Base-by-base conservation (phyloP, 306 rosid species). In the Alnus rubra region DNA sequence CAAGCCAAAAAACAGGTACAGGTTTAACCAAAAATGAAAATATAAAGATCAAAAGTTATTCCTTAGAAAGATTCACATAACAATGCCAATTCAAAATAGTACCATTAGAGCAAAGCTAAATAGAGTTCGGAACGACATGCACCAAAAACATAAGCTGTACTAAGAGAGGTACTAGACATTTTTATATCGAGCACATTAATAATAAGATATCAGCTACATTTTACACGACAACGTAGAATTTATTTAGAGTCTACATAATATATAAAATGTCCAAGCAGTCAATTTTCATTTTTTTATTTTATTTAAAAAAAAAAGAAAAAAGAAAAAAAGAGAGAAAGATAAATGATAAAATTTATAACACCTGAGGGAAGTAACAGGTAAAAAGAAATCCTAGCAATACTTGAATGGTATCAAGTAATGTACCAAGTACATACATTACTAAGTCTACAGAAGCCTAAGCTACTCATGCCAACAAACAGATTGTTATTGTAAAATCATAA, bases 101-200 rank as follows among this genome's bases (percentile, higher is more conserved):
- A n/a, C 33, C 13, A 37, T 14, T 23, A 6, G 70, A 35, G 44
- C 73, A 51, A 10, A 49, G 28, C 59, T 9, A 3, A 1, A 19
- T 4, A 10, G 28, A 35, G 45, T 59, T 76, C 58, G 69, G 65
- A 60, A 50, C 67, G 33, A 80, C 69, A 53, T 45, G 45, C 69
- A 47, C 11, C 56, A 81, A 54, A 53, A 33, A 48, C 23, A 7
- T 13, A 51, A 45, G 70, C 48, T 35, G 11, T n/a, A 18, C 31
- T 64, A 71, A 68, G 59, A 65, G 42, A 31, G 18, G 48, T 37
- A 76, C 78, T 39, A 75, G 35, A 56, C 65, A 76, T 52, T 47
- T 23, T 31, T 62, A 60, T 4, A 69, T 50, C n/a, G 14, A n/a
- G 31, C 31, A 44, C 49, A 37, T 8, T 10, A 3, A 45, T 12